Base-by-base conservation (phyloP, 2,329 filamentous ascomycete species). In the Penicillium nordicum region DNA sequence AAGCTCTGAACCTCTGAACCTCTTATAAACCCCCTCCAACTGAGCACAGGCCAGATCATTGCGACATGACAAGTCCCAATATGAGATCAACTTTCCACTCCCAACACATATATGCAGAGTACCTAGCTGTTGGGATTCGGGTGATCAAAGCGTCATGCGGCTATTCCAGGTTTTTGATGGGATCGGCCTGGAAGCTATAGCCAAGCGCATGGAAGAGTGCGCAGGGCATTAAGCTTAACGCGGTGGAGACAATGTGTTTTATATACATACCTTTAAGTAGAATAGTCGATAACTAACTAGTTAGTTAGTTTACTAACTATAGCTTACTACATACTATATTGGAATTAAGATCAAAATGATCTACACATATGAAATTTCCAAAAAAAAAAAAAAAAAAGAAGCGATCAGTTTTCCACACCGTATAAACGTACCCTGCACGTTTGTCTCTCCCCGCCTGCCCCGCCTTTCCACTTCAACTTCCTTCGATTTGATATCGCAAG, bases 361-460 rank as follows among this genome's bases (percentile, higher is more conserved):
- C 25, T 50, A 55, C 10, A 44, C 1, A 25, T n/a, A 25, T n/a
- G 46, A 34, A 23, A 12, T 11, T 7, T 12, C 21, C 21, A 21
- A 21, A 27, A 9, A 27, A 18, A 21, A 21, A 27, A 9, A 27
- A 18, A 9, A 53, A 41, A 23, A n/a, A 18, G 34, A 34, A 8
- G 5, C 7, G 12, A 42, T 10, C 14, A 18, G 27, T 47, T 30
- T 37, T 40, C 41, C 41, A 44, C 46, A 34, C 21, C 27, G n/a
- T 42, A 50, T 27, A 18, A 21, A 23, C 42, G 32, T 55, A 21
- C 46, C 42, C 44, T 60, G 47, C 55, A 60, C 29, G 32, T 34
- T 41, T 14, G 27, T 37, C 55, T 37, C 55, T 58, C 61, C 62
- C 62, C 59, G 59, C 61, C 54, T 64, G 62, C 62, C 62, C 63